These are phyloP conservation scores for Hericium coralloides DNA, from an alignment of 768 basidiomycete genomes.

Conservation along the genomic window DNA sequence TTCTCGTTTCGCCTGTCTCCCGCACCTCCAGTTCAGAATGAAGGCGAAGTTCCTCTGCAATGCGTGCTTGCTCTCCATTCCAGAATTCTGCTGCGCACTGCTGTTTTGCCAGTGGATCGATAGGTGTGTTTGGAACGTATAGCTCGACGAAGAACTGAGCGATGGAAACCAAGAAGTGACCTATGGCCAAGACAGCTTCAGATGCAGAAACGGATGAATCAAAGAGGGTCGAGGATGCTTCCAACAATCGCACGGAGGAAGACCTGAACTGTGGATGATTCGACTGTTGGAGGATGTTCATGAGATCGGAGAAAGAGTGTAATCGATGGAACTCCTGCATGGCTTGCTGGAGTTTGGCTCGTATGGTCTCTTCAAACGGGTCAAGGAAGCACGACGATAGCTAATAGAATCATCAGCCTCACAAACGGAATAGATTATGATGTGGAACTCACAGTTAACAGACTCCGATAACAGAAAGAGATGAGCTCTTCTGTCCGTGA, in stretches of 20 bases:
- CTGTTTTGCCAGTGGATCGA: slow-evolving; percentile 77
- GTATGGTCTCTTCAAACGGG: slow-evolving; percentile 8
- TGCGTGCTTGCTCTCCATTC: slow-evolving; percentile 27
- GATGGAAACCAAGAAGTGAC: slow-evolving; percentile 51
- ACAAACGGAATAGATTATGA: not conserved
- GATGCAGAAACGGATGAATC: slow-evolving; percentile 2
- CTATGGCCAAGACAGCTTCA: slow-evolving; percentile 19
- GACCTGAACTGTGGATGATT: slow-evolving; percentile 2
- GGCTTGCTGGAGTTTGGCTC: not conserved
- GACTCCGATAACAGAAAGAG: not conserved
- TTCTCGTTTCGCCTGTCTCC: slow-evolving; percentile 47
- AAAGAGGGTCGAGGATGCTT: not conserved
- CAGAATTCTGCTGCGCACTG: slow-evolving; percentile 37
- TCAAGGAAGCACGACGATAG: slow-evolving; percentile 6
- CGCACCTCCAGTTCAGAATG: slow-evolving; percentile 47
- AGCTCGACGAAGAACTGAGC: slow-evolving; percentile 55
- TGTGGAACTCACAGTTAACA: not conserved
- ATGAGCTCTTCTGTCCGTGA: not conserved
- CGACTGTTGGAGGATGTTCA: slow-evolving; percentile 3
- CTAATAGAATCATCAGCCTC: not conserved
- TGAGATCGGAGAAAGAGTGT: not conserved
- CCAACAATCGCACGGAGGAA: slow-evolving; percentile 3
- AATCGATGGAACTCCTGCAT: not conserved
- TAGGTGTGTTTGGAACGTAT: slow-evolving; percentile 72
- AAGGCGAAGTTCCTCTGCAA: slow-evolving; percentile 42